Conservation (phyloP, 2,329 filamentous ascomycete genomes). For the Verticillium zaregamsianum region DNA sequence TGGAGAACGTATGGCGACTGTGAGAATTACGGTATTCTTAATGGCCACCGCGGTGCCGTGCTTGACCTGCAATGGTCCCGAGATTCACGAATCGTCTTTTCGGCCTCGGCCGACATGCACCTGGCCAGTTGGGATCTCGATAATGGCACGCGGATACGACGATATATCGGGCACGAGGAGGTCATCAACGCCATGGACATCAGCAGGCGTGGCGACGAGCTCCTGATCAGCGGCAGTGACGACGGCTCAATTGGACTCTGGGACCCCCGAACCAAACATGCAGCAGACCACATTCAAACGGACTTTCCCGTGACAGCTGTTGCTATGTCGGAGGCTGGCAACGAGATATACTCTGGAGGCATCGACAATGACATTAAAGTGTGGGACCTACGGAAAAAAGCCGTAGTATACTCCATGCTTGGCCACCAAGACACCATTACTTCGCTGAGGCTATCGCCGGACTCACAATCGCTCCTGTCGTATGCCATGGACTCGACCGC, state of each 20-base stretch:
- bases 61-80: conserved; percentile 95
- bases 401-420: conserved; percentile 78
- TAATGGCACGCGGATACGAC: conserved; percentile 84
- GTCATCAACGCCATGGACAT: conserved; percentile 91
- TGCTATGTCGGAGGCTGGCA: conserved; percentile 87
- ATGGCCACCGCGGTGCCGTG: conserved; percentile 85
- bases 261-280: conserved; percentile 89
- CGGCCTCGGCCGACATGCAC: conserved; percentile 89
- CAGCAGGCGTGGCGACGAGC: conserved; percentile 82
- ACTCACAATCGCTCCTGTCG: conserved; percentile 84
- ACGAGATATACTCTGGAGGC: conserved; percentile 89
- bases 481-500: conserved; percentile 94
- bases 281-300: conserved; percentile 82
- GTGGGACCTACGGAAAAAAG: conserved; percentile 93
- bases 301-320: conserved; percentile 91
- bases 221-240: conserved; percentile 87
- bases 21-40: conserved; percentile 88
- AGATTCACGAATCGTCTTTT: conserved; percentile 86
- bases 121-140: conserved; percentile 94
- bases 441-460: conserved; percentile 85
- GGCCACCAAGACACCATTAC: conserved; percentile 93
- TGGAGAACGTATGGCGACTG: conserved; percentile 92
- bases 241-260: conserved; percentile 93
- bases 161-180: conserved; percentile 90
- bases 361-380: conserved; percentile 98